Evolutionary conservation across 257 asterid species (phyloP), one percentile per base, ranked within the genome.

Genomic region (Scutellaria galericulata): DNA sequence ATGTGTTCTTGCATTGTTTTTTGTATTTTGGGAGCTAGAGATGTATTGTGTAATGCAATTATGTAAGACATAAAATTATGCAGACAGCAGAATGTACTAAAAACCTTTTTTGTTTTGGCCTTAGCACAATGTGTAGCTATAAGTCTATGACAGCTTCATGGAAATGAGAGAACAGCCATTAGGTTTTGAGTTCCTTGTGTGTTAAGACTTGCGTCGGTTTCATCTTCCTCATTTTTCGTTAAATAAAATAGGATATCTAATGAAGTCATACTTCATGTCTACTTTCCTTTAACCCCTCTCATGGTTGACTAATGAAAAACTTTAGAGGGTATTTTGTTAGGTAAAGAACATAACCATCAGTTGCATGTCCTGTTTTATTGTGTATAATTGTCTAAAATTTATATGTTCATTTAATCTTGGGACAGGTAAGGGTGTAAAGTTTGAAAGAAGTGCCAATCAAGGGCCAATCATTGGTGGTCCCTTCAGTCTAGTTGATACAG

Each of bases 381-480:
- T 57, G 45, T 66, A 15, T 55, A 27, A 20, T 37, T 54, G 13
- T 45, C 51, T 59, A 13, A 56, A 68, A 20, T 6, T 44, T 47
- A 4, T 61, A 15, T 56, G 18, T 13, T 76, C 73, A 45, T 64
- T 55, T 41, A 6, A 27, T 52, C 52, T 57, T 66, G 68, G 74
- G 61, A 71, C 79, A 95, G 99, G 98, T 64, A 82, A 86, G 85
- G 98, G 92, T 20, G 96, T 71, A 74, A 92, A 92, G 83, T 92
- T 72, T 78, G 96, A 92, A 85, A 88, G 97, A 81, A 87, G 97
- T 81, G 75, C 94, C 75, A 85, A 66, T 68, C 83, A 88, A 79
- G 98, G 99, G 65, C 96, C 96, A 8, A 88, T 86, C 42, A 92
- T 95, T 72, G 99, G 99, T 68, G 97, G 99, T 64, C 96, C 96